Base-by-base conservation (phyloP, 208 protist species). In the Leishmania tropica region DNA sequence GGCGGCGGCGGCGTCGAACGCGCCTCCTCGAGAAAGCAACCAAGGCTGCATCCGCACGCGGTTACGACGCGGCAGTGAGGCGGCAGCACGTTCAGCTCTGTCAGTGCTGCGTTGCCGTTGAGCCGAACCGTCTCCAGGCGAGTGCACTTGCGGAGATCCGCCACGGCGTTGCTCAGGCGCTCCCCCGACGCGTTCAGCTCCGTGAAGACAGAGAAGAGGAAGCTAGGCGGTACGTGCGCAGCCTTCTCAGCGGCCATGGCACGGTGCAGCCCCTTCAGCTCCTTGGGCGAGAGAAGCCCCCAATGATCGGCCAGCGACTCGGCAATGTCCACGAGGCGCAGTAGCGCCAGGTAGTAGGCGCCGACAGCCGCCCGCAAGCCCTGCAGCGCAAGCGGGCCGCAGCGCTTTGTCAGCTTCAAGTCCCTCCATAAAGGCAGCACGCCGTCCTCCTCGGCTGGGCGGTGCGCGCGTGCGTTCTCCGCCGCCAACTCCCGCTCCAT, bases 91-190 rank as follows among this genome's bases (percentile, higher is more conserved):
- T 65, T 37, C 40, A 97, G 71, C 56, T 82, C 85, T 11, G 76
- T 88, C 31, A 97, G 83, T 7, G 42, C 54, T 2, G 84, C 72
- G 74, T 96, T 96, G 71, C 89, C 83, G 74, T 89, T 94, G 45
- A 95, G 80, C 10, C 87, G 86, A 24, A 97, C 78, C 51, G 83
- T 84, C 42, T 85, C 81, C 73, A 95, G 77, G 35, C 87, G 81
- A 19, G 76, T 73, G 86, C 92, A 97, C 77, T 73, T 67, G 3
- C 48, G 64, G 53, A 97, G 21, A 45, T 94, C 89, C 31, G 76
- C 80, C 3, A 83, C 88, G 17, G 86, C 72, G 68, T 68, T 73
- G 45, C 70, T 76, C 37, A 97, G 67, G 28, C 85, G 74, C 78
- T 92, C 86, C 19, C 80, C 74, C n/a, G 81, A 76, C 76, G 91